Percentiles rank a stretch among this genome's conserved stretches.
Evolutionary conservation across 768 basidiomycete genomes (phyloP).

Genomic region (Naganishia antarctica): DNA sequence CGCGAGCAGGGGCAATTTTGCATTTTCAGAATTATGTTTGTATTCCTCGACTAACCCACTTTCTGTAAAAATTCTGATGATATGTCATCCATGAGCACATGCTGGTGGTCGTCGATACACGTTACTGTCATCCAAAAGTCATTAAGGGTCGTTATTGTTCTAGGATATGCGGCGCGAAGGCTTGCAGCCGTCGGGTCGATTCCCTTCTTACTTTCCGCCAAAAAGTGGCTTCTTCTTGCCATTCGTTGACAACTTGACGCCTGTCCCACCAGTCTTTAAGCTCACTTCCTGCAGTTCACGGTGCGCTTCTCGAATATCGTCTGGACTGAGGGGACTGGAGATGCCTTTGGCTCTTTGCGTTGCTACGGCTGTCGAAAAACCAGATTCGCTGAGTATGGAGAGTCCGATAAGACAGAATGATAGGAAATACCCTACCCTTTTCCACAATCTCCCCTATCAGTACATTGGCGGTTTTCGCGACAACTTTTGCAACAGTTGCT

Average conservation of each 20-base stretch:
- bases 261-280: conserved; percentile 9
- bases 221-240: conserved; percentile 13
- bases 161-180: too few species aligned
- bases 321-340: conserved; percentile 4
- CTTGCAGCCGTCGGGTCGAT: neutral
- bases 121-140: neutral
- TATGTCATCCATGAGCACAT: conserved; percentile 1
- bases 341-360: conserved; percentile 4
- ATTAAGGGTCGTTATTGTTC: too few species aligned
- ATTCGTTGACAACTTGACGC: conserved; percentile 1
- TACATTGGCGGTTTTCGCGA: conserved; percentile 15
- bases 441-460: conserved; percentile 15
- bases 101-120: conserved; percentile 1
- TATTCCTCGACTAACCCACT: conserved; percentile 14
- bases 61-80: conserved; percentile 8
- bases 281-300: conserved; percentile 2
- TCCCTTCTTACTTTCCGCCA: conserved; percentile 9
- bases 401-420: too few species aligned
- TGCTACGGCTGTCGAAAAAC: conserved; percentile 3
- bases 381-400: too few species aligned
- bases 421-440: neutral
- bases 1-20: neutral
- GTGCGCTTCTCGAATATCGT: conserved; percentile 17
- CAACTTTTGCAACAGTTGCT: conserved; percentile 9
- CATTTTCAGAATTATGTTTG: conserved; percentile 5